phyloP scores from a whole-genome alignment of 176 grass and related monocot genomes.

The Chloris gayana region DNA sequence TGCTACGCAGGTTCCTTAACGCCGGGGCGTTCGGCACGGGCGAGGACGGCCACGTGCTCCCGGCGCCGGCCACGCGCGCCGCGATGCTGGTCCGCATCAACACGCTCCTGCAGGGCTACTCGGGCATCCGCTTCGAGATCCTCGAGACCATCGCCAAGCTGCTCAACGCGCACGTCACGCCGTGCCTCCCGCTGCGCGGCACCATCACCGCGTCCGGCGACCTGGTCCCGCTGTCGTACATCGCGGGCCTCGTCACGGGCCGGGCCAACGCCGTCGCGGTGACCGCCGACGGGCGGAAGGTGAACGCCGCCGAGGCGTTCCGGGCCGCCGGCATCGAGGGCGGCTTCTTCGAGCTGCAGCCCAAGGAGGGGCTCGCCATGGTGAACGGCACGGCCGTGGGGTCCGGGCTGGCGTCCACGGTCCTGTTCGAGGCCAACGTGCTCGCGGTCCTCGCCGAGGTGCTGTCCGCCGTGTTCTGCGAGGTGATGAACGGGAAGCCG shows the following conservation, averaged over 20 bases:
- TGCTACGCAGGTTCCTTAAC: conserved; percentile 20
- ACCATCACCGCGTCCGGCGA: conserved; percentile 86
- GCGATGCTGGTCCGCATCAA: conserved; percentile 95
- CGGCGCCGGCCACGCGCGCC: conserved; percentile 54
- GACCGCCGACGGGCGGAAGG: conserved; percentile 35
- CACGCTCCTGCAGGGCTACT: conserved; percentile 87
- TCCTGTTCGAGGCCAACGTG: conserved; percentile 77
- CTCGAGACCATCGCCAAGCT: conserved; percentile 71
- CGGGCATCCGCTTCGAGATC: conserved; percentile 88
- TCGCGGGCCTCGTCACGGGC: conserved; percentile 75
- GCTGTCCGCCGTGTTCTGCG: conserved; percentile 77
- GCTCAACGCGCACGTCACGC: conserved; percentile 81
- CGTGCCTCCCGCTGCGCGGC: conserved; percentile 80
- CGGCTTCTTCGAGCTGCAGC: conserved; percentile 75
- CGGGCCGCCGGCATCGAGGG: conserved; percentile 51
- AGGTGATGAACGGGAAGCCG: conserved; percentile 88
- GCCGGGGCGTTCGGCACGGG: conserved; percentile 74
- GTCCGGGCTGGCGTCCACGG: conserved; percentile 71
- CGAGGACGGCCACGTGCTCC: conserved; percentile 61
- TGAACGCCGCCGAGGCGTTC: conserved; percentile 56
- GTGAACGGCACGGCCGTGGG: conserved; percentile 91
- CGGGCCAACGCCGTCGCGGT: conserved; percentile 57
- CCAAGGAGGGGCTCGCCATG: conserved; percentile 86
- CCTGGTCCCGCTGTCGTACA: conserved; percentile 84
- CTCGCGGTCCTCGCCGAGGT: conserved; percentile 66